These are phyloP conservation scores for Paramecium bursaria DNA, from an alignment of 73 alveolate genomes.

Conservation along the genomic window DNA sequence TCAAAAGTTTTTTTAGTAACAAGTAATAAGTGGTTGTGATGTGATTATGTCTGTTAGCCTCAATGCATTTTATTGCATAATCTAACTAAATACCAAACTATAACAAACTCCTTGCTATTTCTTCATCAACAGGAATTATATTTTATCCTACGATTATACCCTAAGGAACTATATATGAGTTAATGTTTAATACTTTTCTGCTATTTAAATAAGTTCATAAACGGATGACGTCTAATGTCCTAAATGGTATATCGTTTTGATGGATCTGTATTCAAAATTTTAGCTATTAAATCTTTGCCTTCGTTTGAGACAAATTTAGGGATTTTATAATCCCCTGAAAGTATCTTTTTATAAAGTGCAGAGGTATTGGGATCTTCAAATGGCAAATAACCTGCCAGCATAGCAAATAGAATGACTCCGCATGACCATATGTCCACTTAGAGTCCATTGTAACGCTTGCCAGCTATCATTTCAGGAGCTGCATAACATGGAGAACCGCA, in stretches of 20 bases:
- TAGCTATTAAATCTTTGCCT: conserved; percentile 80
- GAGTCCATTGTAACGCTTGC: conserved; percentile 80
- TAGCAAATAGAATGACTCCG: conserved; percentile 88
- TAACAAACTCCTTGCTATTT: conserved; percentile 76
- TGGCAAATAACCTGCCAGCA: conserved; percentile 90
- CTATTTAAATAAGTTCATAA: conserved; percentile 77
- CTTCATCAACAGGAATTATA: conserved; percentile 87
- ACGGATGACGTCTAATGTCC: conserved; percentile 84
- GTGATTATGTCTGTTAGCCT: conserved; percentile 92
- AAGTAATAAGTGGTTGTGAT: conserved; percentile 93
- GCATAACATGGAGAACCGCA: conserved; percentile 99
- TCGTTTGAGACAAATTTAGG: conserved; percentile 79
- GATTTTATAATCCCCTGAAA: conserved; percentile 79
- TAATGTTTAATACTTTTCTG: neutral
- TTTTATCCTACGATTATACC: conserved; percentile 88
- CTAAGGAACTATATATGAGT: conserved; percentile 34
- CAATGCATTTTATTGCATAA: conserved; percentile 85
- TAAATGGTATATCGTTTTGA: conserved; percentile 79
- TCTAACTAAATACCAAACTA: conserved; percentile 78
- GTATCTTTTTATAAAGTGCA: conserved; percentile 84
- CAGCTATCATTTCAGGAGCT: conserved; percentile 97
- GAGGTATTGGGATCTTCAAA: conserved; percentile 90
- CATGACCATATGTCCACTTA: conserved; percentile 87
- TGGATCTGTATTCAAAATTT: conserved; percentile 87
- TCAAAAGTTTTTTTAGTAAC: conserved; percentile 79